Conservation (phyloP, 176 grass and related monocot genomes). For the Dactylis glomerata region DNA sequence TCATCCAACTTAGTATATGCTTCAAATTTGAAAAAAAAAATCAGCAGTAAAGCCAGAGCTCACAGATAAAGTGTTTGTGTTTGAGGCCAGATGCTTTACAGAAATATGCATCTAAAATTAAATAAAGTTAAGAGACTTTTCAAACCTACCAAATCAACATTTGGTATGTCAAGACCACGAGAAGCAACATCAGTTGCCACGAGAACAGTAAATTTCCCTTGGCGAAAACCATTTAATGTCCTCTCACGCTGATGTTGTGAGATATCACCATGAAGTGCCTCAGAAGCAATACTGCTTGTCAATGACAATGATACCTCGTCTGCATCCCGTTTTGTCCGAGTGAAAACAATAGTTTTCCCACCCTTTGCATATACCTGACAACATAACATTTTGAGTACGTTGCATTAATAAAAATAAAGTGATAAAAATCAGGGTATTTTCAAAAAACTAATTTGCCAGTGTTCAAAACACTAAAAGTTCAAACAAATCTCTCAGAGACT, state of each 20-base stretch:
- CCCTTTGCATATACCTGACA: slow-evolving; percentile 93
- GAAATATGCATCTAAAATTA: slow-evolving; percentile 33
- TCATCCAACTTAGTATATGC: slow-evolving; percentile 2
- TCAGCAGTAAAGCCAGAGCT: background rate
- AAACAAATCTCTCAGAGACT: background rate
- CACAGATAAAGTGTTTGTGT: slow-evolving; percentile 1
- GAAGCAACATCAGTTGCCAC: slow-evolving; percentile 98
- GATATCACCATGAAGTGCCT: slow-evolving; percentile 98
- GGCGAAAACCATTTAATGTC: slow-evolving; percentile 89
- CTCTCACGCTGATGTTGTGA: slow-evolving; percentile 98
- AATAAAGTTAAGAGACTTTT: slow-evolving; percentile 27
- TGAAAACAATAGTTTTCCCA: slow-evolving; percentile 99
- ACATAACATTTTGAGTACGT: slow-evolving; percentile 20
- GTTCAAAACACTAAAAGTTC: background rate
- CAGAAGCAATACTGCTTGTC: slow-evolving; percentile 87
- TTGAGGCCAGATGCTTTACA: background rate
- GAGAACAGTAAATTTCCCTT: slow-evolving; percentile 97
- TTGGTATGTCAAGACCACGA: slow-evolving; percentile 96
- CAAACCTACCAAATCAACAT: slow-evolving; percentile 89
- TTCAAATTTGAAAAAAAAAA: background rate
- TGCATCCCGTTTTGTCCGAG: slow-evolving; percentile 86
- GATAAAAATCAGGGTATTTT: background rate
- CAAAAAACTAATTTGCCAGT: background rate
- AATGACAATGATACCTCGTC: slow-evolving; percentile 87
- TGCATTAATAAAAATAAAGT: background rate